A percentile compares a stretch with the other conserved stretches of the same genome.
Evolutionary conservation across 1,139 yeast species (phyloP).

Genomic region (Saccharomyces pastorianus): DNA sequence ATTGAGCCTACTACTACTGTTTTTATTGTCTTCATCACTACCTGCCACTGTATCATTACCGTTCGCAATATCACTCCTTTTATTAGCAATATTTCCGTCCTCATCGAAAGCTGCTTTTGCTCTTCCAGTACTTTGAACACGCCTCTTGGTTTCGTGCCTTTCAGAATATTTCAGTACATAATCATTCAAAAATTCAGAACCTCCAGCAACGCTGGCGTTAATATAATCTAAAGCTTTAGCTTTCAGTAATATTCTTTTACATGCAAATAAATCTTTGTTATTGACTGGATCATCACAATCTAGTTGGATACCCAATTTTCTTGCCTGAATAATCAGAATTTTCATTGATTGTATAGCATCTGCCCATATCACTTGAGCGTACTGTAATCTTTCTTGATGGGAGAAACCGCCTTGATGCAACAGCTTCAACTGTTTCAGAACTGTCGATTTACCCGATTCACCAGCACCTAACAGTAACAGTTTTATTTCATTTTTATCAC

Average conservation of each 20-base stretch:
- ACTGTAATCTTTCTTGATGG: constrained; percentile 69
- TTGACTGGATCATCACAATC: constrained; percentile 48
- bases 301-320: constrained; percentile 50
- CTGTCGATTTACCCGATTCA: constrained; percentile 93
- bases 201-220: constrained; percentile 63
- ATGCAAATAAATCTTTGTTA: constrained; percentile 37
- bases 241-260: constrained; percentile 44
- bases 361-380: constrained; percentile 87
- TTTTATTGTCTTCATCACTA: constrained; percentile 1
- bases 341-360: constrained; percentile 88
- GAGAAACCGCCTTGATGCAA: constrained; percentile 83
- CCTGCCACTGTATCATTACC: constrained; percentile 7
- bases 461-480: constrained; percentile 84
- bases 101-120: constrained; percentile 40
- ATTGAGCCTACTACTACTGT: constrained; percentile 11
- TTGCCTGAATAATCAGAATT: constrained; percentile 63
- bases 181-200: constrained; percentile 52
- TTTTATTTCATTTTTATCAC: constrained; percentile 49
- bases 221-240: constrained; percentile 55
- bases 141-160: constrained; percentile 42
- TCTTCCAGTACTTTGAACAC: constrained; percentile 47
- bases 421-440: constrained; percentile 79
- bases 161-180: constrained; percentile 59
- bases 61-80: constrained; percentile 4
- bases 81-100: constrained; percentile 22